Percentiles rank a stretch among this genome's conserved stretches.
These are phyloP conservation scores for Xylaria sp. DNA, from an alignment of 2,329 filamentous ascomycete genomes.

Conservation along the genomic window DNA sequence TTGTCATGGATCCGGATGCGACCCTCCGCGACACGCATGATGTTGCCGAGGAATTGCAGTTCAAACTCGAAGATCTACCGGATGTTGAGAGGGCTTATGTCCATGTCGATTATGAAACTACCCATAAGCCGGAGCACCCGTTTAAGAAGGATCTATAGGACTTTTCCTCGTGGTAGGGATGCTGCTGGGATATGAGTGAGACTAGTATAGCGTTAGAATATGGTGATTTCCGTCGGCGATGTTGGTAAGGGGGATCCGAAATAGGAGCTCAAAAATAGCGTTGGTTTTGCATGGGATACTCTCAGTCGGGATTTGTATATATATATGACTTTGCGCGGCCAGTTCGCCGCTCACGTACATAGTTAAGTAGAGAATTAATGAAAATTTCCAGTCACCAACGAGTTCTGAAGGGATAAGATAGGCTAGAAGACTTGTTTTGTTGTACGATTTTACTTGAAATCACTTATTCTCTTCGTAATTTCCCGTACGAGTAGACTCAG, in stretches of 20 bases:
- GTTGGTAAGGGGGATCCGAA: background rate
- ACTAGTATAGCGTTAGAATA: background rate
- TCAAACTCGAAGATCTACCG: slow-evolving; percentile 90
- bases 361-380: background rate
- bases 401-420: background rate
- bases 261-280: background rate
- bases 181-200: background rate
- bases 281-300: background rate
- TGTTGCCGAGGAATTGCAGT: slow-evolving; percentile 91
- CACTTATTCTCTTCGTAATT: background rate
- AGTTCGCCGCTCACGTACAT: background rate
- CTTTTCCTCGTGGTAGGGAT: background rate
- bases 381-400: background rate
- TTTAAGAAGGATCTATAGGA: slow-evolving; percentile 68
- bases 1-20: slow-evolving; percentile 85
- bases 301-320: background rate
- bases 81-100: slow-evolving; percentile 95
- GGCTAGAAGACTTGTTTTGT: too few relatives aligned
- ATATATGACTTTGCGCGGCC: background rate
- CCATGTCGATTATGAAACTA: slow-evolving; percentile 97
- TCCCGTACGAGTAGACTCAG: background rate
- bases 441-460: background rate
- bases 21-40: slow-evolving; percentile 86
- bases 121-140: slow-evolving; percentile 86
- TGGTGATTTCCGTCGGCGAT: background rate